Evolutionary conservation across 495 filamentous ascomycete species (phyloP).

Genomic region (Xylona heveae): DNA sequence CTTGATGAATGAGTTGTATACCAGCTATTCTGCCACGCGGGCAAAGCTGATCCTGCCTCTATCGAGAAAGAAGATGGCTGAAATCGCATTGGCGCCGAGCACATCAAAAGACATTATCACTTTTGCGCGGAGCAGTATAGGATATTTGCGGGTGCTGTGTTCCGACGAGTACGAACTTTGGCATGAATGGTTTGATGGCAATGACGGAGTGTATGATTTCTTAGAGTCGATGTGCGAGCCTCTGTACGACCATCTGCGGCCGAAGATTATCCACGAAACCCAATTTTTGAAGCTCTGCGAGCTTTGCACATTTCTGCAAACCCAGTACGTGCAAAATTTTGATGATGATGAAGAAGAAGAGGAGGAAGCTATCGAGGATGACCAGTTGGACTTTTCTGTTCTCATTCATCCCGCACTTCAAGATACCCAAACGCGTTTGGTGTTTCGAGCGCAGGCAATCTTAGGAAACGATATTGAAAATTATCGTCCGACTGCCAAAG

Average conservation of each 20-base stretch:
- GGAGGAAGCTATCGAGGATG: slow-evolving; percentile 27
- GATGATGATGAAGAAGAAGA: slow-evolving; percentile 59
- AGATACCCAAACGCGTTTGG: slow-evolving; percentile 54
- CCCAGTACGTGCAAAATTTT: slow-evolving; percentile 54
- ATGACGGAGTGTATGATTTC: slow-evolving; percentile 47
- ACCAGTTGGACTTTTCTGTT: slow-evolving; percentile 41
- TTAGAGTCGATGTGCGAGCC: slow-evolving; percentile 54
- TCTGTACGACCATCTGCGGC: slow-evolving; percentile 49
- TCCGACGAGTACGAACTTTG: slow-evolving; percentile 57
- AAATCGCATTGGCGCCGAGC: slow-evolving; percentile 42
- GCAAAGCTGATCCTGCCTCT: slow-evolving; percentile 37
- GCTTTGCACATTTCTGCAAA: slow-evolving; percentile 59
- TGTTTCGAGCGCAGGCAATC: slow-evolving; percentile 46
- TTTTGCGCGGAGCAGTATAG: slow-evolving; percentile 48
- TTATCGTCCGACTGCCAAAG: slow-evolving; percentile 45
- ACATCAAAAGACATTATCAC: slow-evolving; percentile 44
- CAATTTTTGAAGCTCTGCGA: slow-evolving; percentile 59
- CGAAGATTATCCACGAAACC: slow-evolving; percentile 47
- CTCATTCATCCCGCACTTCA: slow-evolving; percentile 48
- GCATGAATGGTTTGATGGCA: slow-evolving; percentile 53
- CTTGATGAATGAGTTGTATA: slow-evolving; percentile 44
- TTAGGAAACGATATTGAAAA: slow-evolving; percentile 48
- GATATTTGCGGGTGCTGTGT: slow-evolving; percentile 48
- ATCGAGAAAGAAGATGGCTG: slow-evolving; percentile 36
- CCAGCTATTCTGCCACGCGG: slow-evolving; percentile 36